A percentile compares a stretch with the other conserved stretches of the same genome.
These are phyloP conservation scores for Yamadazyma endophytica DNA, from an alignment of 805 yeast genomes.

Conservation along the genomic window DNA sequence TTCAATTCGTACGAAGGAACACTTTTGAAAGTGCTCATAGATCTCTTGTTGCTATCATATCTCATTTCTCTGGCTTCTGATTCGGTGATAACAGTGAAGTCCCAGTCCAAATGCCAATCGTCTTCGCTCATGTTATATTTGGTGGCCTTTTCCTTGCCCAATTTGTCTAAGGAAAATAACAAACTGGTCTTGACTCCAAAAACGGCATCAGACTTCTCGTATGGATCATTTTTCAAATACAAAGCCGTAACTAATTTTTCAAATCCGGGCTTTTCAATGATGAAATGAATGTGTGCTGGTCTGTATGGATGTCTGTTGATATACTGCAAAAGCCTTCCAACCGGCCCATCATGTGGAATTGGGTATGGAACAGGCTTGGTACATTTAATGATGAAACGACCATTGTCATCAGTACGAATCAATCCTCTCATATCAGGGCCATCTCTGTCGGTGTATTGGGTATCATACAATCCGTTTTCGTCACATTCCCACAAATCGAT, in stretches of 20 bases:
- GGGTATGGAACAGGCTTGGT: slow-evolving; percentile 33
- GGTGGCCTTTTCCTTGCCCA: slow-evolving; percentile 14
- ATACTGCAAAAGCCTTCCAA: slow-evolving; percentile 23
- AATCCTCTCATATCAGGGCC: slow-evolving; percentile 19
- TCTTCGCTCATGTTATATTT: slow-evolving; percentile 13
- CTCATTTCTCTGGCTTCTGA: slow-evolving; percentile 9
- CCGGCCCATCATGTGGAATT: slow-evolving; percentile 38
- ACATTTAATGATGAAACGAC: slow-evolving; percentile 20
- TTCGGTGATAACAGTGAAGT: slow-evolving; percentile 14
- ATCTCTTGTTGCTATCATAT: slow-evolving; percentile 8
- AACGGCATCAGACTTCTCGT: slow-evolving; percentile 18
- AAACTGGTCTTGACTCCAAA: slow-evolving; percentile 16
- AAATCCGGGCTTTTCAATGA: slow-evolving; percentile 16
- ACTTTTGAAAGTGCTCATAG: slow-evolving; percentile 8
- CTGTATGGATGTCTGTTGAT: slow-evolving; percentile 35
- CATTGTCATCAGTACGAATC: slow-evolving; percentile 12
- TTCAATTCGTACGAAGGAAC: slow-evolving; percentile 7
- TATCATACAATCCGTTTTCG: slow-evolving; percentile 17
- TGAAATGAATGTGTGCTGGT: slow-evolving; percentile 25
- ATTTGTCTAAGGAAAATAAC: slow-evolving; percentile 10
- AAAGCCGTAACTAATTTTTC: slow-evolving; percentile 18
- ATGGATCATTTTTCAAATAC: slow-evolving; percentile 16
- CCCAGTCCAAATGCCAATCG: slow-evolving; percentile 19
- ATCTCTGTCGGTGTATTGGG: slow-evolving; percentile 16
- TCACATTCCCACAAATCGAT: slow-evolving; percentile 20